Evolutionary conservation across 345 rosid genomes (phyloP), one percentile per base, ranked within the genome.

Genomic region (Anacardium occidentale): DNA sequence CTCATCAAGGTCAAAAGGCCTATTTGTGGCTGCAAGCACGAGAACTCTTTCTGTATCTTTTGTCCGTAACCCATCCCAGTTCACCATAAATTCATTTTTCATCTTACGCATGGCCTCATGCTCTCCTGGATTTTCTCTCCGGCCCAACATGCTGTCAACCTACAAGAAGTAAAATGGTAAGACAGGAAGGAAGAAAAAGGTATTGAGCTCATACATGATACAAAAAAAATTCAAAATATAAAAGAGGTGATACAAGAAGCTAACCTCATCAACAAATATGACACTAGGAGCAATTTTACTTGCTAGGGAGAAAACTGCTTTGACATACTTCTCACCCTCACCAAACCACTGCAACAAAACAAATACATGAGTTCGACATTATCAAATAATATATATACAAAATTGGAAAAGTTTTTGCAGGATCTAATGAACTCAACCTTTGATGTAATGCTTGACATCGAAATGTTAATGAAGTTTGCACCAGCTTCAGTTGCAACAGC

Each of bases 401-500:
- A 55, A 54, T 57, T n/a, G 60, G 17, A 75, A 61, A 20, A 66
- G 66, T 59, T 63, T 20, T 53, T 55, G 26, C 25, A 45, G 32
- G 21, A 64, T 62, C 25, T 26, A 29, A 70, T 21, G 42, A 54
- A 76, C 55, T 47, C 56, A 67, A 94, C 99, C 97, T 94, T 94
- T 8, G 96, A 92, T 29, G 92, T 75, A 74, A 94, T 89, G 85
- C 90, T 94, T 34, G 99, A 94, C 94, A 91, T 87, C 34, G 97
- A 88, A 56, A 92, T 87, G 78, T 90, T 92, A 56, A 95, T 89
- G 77, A 95, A 95, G 78, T 89, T 90, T 51, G 99, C 99, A 70
- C 92, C 97, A 77, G 97, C 97, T 86, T 95, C 99, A n/a, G 94
- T 95, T 69, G 99, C 98, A 64, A 95, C 92, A 12, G 99, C 97